phyloP scores from a whole-genome alignment of 2,329 filamentous ascomycete species.

The Sporothrix pallida region DNA sequence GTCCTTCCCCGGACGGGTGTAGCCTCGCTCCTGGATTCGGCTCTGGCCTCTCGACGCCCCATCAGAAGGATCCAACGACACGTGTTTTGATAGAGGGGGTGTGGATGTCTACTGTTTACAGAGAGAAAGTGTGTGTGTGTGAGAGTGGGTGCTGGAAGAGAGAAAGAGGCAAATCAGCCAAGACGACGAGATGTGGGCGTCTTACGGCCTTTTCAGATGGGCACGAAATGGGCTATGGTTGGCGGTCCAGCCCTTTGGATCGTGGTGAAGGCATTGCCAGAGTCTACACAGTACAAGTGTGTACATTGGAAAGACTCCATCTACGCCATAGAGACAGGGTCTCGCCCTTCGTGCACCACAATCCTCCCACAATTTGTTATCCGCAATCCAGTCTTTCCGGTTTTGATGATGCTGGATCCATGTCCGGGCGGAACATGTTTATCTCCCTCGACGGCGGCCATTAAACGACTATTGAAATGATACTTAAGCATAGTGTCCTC shows the following conservation, averaged over 20 bases:
- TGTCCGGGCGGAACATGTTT: background rate
- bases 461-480: background rate
- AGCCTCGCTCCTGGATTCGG: slow-evolving; percentile 11
- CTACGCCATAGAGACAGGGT: background rate
- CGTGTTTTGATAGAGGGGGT: background rate
- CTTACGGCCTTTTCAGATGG: background rate
- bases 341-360: background rate
- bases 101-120: too few species aligned
- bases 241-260: background rate
- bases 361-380: too few species aligned
- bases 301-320: background rate
- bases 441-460: background rate
- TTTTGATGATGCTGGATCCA: background rate
- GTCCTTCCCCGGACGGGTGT: slow-evolving; percentile 17
- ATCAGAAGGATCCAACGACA: background rate
- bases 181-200: background rate
- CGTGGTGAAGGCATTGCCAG: background rate
- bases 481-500: background rate
- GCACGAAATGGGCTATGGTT: background rate
- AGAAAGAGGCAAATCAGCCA: background rate
- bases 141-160: background rate
- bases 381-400: background rate
- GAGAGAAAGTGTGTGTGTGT: background rate
- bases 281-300: background rate
- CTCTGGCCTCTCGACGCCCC: background rate